Base-by-base conservation (phyloP, 768 basidiomycete species). In the Clitopilus hobsonii region DNA sequence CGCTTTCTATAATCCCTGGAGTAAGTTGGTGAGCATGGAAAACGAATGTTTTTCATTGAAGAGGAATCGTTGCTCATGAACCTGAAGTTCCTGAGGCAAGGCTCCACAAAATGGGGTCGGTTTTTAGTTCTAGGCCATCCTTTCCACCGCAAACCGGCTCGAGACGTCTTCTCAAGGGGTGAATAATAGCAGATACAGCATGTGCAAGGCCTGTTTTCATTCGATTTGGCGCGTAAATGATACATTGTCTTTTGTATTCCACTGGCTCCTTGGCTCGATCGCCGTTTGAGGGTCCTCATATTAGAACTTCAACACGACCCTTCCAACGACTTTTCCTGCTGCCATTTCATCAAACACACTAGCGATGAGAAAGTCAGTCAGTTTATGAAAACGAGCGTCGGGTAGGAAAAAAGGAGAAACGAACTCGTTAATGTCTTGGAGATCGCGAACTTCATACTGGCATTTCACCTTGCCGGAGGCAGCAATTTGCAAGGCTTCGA, bases 401-500 rank as follows among this genome's bases (percentile, higher is more conserved):
- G 11, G 24, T 27, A 27, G 47, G 32, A 54, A 28, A 22, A 20
- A 7, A 7, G 8, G 14, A 30, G 53, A 48, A 32, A 71, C 81
- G 59, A 60, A 84, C 79, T 76, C 67, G 29, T 79, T 73, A 47
- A 89, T 67, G 8, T 82, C 78, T 0, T 71, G 64, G 49, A 91
- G 69, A 0, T 73, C 68, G 62, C 69, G 77, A 22, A 76, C 56
- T 53, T 68, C 69, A 57, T 75, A 81, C 58, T 72, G 74, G 55
- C 82, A 83, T 63, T 80, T 84, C 45, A 91, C 85, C 60, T 84
- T 85, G 10, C 89, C 89, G 18, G 71, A 64, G 0, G 83, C 79
- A 0, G 88, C 91, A 52, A 93, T 79, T 1, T 82, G 78, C 18
- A 94, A 74, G 0, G 92, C 87, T 66, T 94, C 91, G n/a, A 77